Evolutionary conservation across 768 basidiomycete species (phyloP).

Genomic region (Phanerochaete carnosa): DNA sequence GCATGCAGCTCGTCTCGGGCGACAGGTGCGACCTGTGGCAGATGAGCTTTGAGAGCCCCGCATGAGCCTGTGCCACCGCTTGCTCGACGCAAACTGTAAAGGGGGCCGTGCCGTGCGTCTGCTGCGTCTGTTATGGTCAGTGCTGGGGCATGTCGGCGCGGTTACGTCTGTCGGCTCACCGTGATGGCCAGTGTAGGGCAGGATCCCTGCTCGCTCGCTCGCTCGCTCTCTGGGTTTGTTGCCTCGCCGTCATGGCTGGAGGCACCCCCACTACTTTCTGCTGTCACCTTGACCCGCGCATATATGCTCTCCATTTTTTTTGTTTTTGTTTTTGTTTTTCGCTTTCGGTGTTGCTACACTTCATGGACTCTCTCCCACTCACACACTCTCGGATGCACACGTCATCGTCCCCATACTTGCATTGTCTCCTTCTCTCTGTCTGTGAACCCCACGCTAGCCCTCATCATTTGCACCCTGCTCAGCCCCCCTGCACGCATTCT

Average conservation of each 20-base stretch:
- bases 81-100: not conserved
- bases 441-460: too few species aligned
- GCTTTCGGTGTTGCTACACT: not conserved
- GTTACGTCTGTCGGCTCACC: too few species aligned
- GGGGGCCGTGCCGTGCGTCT: not conserved
- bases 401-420: too few species aligned
- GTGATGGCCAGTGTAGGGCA: not conserved
- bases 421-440: too few species aligned
- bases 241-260: not conserved
- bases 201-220: not conserved
- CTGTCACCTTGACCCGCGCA: not conserved
- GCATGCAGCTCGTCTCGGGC: not conserved
- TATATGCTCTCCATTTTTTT: not conserved
- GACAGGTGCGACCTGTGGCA: constrained; percentile 5
- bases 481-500: too few species aligned
- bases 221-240: too few species aligned
- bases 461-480: too few species aligned
- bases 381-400: too few species aligned
- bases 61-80: not conserved
- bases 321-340: too few species aligned
- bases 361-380: not conserved
- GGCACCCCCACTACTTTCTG: too few species aligned
- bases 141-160: too few species aligned
- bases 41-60: constrained; percentile 1
- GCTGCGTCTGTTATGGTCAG: too few species aligned